Base-by-base conservation (phyloP, 768 basidiomycete species). In the Leccinum barrowsii region DNA sequence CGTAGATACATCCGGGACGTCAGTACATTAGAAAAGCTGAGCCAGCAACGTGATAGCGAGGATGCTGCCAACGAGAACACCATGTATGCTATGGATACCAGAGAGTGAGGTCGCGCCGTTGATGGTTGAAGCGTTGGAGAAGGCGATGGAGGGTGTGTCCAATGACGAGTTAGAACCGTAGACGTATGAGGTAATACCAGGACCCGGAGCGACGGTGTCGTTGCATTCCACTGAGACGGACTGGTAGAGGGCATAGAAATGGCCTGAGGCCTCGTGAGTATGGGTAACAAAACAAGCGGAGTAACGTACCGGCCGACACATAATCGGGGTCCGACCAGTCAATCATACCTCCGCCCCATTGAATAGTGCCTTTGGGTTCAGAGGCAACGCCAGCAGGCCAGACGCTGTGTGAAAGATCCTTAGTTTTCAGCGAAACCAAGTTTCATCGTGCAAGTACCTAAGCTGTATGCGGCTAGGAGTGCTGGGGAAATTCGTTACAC, bases 341-440 rank as follows among this genome's bases (percentile, higher is more conserved):
- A 74, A 92, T 90, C 83, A 90, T 79, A 74, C 85, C 92, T 60
- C 89, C 90, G 15, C 85, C 80, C 92, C 92, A 95, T 56, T 82
- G 65, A 34, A 95, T 74, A 7, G 89, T 92, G 24, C 92, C 92
- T 51, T 76, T 73, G 7, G 90, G 77, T 34, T 77, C 79, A 8
- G 78, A 67, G 40, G 77, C 57, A 66, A 90, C 85, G 32, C 92
- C 92, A 6, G 88, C 87, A n/a, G 91, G 87, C 91, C 92, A 94
- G 54, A 94, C 63, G 60, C 87, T 78, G 52, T 32, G 32, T 4
- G 22, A 34, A n/a, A 7, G 2, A 5, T 32, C 6, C 22, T 66
- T 12, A 72, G 44, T 13, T 47, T 12, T 57, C 56, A 5, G 32
- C 15, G 2, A 22, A 26, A 37, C 11, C 19, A 44, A 19, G 10